Evolutionary conservation across 1,284 basidiomycete genomes (phyloP).

Genomic region (Ustilago sp.): DNA sequence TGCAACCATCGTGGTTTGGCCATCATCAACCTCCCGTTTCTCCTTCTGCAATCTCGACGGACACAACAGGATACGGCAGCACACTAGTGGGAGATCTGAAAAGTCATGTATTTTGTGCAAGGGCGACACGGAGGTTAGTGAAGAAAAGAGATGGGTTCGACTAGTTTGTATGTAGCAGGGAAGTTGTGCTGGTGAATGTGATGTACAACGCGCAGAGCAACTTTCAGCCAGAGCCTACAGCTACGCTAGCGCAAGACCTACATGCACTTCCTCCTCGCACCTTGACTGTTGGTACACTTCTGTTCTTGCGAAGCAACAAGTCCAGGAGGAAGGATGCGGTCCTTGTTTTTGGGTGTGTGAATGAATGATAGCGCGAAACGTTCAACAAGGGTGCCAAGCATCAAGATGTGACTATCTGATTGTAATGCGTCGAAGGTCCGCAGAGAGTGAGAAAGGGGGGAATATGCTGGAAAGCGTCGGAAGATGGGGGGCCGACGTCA

Average conservation of each 20-base stretch:
- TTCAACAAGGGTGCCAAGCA: slow-evolving; percentile 4
- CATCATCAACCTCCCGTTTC: background rate
- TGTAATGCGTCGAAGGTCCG: slow-evolving; percentile 4
- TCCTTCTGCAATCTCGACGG: background rate
- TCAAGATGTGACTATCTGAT: slow-evolving; percentile 1
- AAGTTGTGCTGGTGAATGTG: slow-evolving; percentile 31
- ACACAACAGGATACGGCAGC: background rate
- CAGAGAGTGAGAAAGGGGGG: background rate
- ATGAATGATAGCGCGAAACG: background rate
- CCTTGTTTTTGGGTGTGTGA: slow-evolving; percentile 5
- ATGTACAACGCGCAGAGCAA: slow-evolving; percentile 42
- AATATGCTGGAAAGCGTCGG: slow-evolving; percentile 31
- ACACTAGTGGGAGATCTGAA: slow-evolving; percentile 17
- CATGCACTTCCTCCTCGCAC: slow-evolving; percentile 26
- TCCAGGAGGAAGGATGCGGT: slow-evolving; percentile 18
- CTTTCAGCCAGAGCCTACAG: background rate
- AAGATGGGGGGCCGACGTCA: slow-evolving; percentile 13
- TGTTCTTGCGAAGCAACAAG: slow-evolving; percentile 4
- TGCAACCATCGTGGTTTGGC: background rate
- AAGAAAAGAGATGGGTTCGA: slow-evolving; percentile 8
- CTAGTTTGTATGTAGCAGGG: slow-evolving; percentile 22
- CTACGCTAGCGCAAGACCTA: slow-evolving; percentile 36
- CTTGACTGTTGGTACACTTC: slow-evolving; percentile 13
- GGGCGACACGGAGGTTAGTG: slow-evolving; percentile 32
- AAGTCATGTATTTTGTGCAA: slow-evolving; percentile 54